Evolutionary conservation across 768 basidiomycete genomes (phyloP).

Genomic region (Pilatotrama ljubarskyi): DNA sequence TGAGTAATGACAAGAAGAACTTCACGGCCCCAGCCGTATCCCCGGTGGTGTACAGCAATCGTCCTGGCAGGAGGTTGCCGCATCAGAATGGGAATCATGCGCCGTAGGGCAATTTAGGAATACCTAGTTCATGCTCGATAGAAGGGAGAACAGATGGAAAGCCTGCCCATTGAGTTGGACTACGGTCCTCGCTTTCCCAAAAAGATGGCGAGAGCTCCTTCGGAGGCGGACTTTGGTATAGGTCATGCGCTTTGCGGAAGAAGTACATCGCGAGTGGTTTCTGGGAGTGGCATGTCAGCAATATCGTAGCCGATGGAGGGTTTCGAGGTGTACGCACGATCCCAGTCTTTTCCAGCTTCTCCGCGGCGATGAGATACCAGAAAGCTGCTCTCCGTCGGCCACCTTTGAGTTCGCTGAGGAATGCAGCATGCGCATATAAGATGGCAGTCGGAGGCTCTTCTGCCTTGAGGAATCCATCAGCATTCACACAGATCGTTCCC

Average conservation of each 20-base stretch:
- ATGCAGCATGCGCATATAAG: slow-evolving; percentile 78
- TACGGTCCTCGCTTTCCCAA: slow-evolving; percentile 68
- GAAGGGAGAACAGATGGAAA: slow-evolving; percentile 68
- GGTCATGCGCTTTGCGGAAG: slow-evolving; percentile 65
- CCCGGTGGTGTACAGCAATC: slow-evolving; percentile 89
- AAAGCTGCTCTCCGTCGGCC: slow-evolving; percentile 66
- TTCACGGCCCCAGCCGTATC: slow-evolving; percentile 74
- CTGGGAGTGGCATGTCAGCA: slow-evolving; percentile 37
- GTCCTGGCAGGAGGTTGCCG: slow-evolving; percentile 45
- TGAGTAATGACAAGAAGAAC: slow-evolving; percentile 73
- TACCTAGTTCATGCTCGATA: slow-evolving; percentile 80
- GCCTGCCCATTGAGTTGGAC: slow-evolving; percentile 39
- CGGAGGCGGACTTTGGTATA: slow-evolving; percentile 50
- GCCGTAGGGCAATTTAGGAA: neutral
- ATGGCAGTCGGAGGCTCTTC: slow-evolving; percentile 82
- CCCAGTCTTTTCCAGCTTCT: slow-evolving; percentile 78
- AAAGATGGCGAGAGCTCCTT: slow-evolving; percentile 78
- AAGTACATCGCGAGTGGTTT: slow-evolving; percentile 87
- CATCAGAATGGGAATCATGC: neutral
- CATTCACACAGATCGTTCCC: neutral
- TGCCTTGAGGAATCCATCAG: slow-evolving; percentile 48
- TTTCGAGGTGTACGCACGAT: slow-evolving; percentile 54
- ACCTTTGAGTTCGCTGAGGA: slow-evolving; percentile 59
- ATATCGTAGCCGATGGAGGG: neutral
- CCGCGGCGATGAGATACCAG: slow-evolving; percentile 79